Evolutionary conservation across 2,329 filamentous ascomycete species (phyloP).

Genomic region (Aureobasidium uvarum): DNA sequence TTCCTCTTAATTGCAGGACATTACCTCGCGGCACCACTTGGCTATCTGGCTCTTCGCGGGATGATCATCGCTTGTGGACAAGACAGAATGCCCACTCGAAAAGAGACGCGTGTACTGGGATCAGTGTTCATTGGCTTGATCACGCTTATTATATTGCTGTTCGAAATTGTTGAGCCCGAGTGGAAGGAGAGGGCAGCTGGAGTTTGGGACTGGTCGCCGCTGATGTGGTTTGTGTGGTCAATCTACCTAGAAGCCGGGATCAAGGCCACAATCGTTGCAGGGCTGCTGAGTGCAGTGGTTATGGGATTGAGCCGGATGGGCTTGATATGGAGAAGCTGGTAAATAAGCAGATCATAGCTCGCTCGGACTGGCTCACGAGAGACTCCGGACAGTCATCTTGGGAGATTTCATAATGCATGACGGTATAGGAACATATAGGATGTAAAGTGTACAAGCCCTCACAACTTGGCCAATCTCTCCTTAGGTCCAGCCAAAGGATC

Average conservation of each 20-base stretch:
- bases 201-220: not conserved
- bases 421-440: not conserved
- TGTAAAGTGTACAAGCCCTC: conserved; percentile 22
- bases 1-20: not conserved
- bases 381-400: no score
- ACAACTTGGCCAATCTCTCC: conserved; percentile 42
- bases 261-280: not conserved
- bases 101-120: not conserved
- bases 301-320: not conserved
- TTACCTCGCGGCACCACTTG: not conserved
- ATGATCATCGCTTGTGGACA: not conserved
- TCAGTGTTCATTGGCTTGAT: not conserved
- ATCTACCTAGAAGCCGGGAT: not conserved
- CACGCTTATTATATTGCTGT: not conserved
- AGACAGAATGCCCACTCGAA: not conserved
- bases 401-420: not conserved
- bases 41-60: not conserved
- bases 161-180: not conserved
- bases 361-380: no score
- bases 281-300: not conserved
- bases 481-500: conserved; percentile 50
- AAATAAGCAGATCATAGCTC: not conserved
- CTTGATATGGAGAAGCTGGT: not conserved
- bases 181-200: not conserved
- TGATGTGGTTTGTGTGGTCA: not conserved